phyloP scores from a whole-genome alignment of 1,284 basidiomycete genomes.

The Apiotrichum montevideense region DNA sequence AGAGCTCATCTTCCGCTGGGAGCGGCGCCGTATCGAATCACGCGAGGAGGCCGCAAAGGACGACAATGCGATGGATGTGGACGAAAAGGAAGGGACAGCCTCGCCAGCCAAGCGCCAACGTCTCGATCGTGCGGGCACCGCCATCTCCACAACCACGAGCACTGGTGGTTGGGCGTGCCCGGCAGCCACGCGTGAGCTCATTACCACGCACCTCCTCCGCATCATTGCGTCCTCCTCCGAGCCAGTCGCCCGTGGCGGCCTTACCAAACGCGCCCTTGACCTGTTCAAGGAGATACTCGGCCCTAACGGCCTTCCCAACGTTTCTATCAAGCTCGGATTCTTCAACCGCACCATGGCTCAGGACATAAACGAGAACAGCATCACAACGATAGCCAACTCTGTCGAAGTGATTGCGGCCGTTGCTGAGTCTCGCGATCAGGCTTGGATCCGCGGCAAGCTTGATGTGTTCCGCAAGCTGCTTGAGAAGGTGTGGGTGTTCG shows the following conservation, averaged over 20 bases:
- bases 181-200: conserved; percentile 71
- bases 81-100: conserved; percentile 27
- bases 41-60: conserved; percentile 22
- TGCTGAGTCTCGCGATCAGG: conserved; percentile 71
- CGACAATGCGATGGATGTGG: conserved; percentile 44
- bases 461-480: conserved; percentile 79
- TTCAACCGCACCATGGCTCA: conserved; percentile 76
- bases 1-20: conserved; percentile 84
- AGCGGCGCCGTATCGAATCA: conserved; percentile 56
- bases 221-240: conserved; percentile 72
- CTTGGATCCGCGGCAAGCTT: conserved; percentile 75
- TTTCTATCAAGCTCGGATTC: conserved; percentile 84
- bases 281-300: conserved; percentile 77
- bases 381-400: conserved; percentile 70
- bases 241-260: conserved; percentile 55
- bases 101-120: conserved; percentile 48
- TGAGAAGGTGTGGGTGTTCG: conserved; percentile 75
- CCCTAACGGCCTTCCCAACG: conserved; percentile 83
- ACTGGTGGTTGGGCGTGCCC: conserved; percentile 64
- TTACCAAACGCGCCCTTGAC: conserved; percentile 70
- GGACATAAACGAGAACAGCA: conserved; percentile 68
- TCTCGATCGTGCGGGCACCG: conserved; percentile 49
- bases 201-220: conserved; percentile 89
- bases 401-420: conserved; percentile 88
- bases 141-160: conserved; percentile 43